Evolutionary conservation across 1,284 basidiomycete genomes (phyloP).

Genomic region (Takashimella koratensis): DNA sequence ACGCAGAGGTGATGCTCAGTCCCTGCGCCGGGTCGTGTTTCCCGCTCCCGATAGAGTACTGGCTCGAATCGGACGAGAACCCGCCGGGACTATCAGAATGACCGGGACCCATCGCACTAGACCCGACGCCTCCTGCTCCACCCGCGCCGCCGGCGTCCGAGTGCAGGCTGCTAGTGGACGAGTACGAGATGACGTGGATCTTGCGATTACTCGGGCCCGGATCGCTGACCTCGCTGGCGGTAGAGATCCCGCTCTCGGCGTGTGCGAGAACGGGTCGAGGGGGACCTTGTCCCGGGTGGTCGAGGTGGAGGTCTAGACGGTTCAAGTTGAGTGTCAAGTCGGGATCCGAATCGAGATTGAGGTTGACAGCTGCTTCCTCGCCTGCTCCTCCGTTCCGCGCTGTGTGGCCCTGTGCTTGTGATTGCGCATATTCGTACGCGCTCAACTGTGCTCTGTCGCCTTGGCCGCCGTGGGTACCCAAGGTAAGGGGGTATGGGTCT

Average conservation of each 20-base stretch:
- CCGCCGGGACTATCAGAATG: neutral
- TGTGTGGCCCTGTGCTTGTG: no score
- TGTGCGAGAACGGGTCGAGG: neutral
- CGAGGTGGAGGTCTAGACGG: neutral
- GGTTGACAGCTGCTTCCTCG: no score
- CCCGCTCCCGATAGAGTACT: neutral
- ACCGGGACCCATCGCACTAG: no score
- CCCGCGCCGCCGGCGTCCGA: neutral
- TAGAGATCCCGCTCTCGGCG: neutral
- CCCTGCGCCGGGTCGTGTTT: neutral
- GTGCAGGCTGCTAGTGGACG: neutral
- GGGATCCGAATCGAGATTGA: neutral
- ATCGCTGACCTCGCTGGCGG: neutral
- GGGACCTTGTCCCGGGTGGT: neutral
- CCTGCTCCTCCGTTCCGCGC: no score
- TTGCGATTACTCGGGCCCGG: slow-evolving; percentile 12
- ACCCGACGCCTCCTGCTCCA: neutral
- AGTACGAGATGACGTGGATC: slow-evolving; percentile 15
- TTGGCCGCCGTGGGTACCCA: no score
- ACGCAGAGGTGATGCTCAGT: no score
- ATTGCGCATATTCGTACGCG: no score
- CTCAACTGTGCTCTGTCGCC: no score
- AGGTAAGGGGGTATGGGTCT: no score
- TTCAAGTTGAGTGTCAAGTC: neutral
- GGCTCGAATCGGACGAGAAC: neutral